These are phyloP conservation scores for Deuterostichococcus epilithicus DNA, from an alignment of 139 green algal genomes.

Conservation along the genomic window DNA sequence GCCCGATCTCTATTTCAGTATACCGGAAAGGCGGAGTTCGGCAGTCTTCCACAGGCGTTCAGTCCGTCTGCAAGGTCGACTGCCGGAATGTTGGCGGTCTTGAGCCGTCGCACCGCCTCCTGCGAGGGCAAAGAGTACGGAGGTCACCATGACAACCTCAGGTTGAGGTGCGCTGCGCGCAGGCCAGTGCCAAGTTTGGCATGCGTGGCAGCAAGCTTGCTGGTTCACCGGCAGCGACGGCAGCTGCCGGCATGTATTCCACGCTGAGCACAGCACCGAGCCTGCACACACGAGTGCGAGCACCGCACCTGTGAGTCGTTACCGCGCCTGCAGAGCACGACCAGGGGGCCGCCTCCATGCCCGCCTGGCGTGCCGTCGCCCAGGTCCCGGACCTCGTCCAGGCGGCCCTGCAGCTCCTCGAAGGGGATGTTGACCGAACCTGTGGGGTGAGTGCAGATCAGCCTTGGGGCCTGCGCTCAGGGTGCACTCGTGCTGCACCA, in stretches of 20 bases:
- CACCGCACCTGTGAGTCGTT: slow-evolving; percentile 86
- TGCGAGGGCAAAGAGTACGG: not conserved
- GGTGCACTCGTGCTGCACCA: slow-evolving; percentile 30
- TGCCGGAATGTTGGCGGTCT: slow-evolving; percentile 48
- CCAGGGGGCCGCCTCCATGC: slow-evolving; percentile 28
- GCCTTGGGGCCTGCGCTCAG: no score
- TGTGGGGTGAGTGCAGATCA: not conserved
- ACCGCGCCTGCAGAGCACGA: slow-evolving; percentile 86
- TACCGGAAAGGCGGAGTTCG: slow-evolving; percentile 5
- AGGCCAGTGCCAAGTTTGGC: no score
- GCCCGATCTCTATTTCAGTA: no score
- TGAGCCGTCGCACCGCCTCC: slow-evolving; percentile 57
- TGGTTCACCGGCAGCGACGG: no score
- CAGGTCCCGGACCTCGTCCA: slow-evolving; percentile 17
- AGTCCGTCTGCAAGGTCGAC: slow-evolving; percentile 80
- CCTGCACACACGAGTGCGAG: no score
- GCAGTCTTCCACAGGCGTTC: slow-evolving; percentile 60
- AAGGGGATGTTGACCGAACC: slow-evolving; percentile 52
- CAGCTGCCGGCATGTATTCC: no score
- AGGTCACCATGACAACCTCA: no score
- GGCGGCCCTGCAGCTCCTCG: slow-evolving; percentile 18
- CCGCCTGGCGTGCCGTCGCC: not conserved
- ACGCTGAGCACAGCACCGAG: not conserved
- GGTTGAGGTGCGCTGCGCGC: no score
- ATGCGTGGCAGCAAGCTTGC: no score